These are phyloP conservation scores for Amylocarpus encephaloides DNA, from an alignment of 2,329 filamentous ascomycete genomes.

Conservation along the genomic window DNA sequence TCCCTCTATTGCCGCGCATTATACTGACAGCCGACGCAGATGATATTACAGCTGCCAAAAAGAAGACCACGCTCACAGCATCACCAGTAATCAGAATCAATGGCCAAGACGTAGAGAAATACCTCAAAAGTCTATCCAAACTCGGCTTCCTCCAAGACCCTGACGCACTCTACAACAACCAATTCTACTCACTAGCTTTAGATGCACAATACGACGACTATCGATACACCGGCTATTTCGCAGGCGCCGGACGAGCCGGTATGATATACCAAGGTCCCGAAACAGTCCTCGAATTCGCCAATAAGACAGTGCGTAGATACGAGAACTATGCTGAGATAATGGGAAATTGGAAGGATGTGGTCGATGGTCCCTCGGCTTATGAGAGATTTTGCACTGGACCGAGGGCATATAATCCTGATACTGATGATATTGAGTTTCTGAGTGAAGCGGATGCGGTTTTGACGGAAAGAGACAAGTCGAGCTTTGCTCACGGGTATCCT, in stretches of 20 bases:
- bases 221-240: slow-evolving; percentile 32
- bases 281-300: slow-evolving; percentile 34
- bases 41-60: slow-evolving; percentile 11
- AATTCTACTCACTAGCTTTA: slow-evolving; percentile 33
- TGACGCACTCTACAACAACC: slow-evolving; percentile 36
- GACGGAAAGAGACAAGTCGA: no score
- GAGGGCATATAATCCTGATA: not conserved
- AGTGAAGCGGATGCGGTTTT: not conserved
- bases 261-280: slow-evolving; percentile 34
- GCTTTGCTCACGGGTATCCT: slow-evolving; percentile 20
- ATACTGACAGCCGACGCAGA: slow-evolving; percentile 35
- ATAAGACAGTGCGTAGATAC: slow-evolving; percentile 31
- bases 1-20: slow-evolving; percentile 25
- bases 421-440: slow-evolving; percentile 1
- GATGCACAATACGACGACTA: slow-evolving; percentile 16
- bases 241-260: slow-evolving; percentile 27
- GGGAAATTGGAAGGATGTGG: slow-evolving; percentile 24
- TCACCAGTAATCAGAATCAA: slow-evolving; percentile 49
- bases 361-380: slow-evolving; percentile 22
- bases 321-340: slow-evolving; percentile 33
- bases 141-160: slow-evolving; percentile 32
- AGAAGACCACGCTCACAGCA: slow-evolving; percentile 32
- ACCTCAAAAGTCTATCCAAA: slow-evolving; percentile 39
- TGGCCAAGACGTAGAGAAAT: slow-evolving; percentile 42
- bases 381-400: slow-evolving; percentile 26